These are phyloP conservation scores for Leccinum arenicola DNA, from an alignment of 768 basidiomycete genomes.

Conservation along the genomic window DNA sequence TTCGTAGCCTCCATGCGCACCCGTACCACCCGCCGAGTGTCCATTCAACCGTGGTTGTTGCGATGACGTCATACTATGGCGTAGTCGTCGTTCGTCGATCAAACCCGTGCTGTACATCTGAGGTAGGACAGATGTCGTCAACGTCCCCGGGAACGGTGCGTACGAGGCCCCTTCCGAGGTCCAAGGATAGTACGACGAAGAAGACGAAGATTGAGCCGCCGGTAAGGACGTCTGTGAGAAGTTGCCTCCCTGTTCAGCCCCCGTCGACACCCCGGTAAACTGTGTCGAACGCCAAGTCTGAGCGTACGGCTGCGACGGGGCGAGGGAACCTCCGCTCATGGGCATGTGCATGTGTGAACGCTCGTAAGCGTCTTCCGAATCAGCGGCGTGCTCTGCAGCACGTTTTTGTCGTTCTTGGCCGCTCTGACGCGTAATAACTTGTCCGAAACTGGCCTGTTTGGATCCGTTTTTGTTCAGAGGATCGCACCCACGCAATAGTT, in stretches of 20 bases:
- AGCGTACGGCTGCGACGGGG: slow-evolving; percentile 21
- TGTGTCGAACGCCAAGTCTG: slow-evolving; percentile 32
- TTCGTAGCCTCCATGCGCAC: slow-evolving; percentile 21
- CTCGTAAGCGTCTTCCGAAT: slow-evolving; percentile 34
- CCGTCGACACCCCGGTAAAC: slow-evolving; percentile 2
- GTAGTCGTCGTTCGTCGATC: slow-evolving; percentile 46
- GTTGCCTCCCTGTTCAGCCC: slow-evolving; percentile 8
- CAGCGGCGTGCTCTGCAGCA: slow-evolving; percentile 49
- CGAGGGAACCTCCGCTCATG: slow-evolving; percentile 1
- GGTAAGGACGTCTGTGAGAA: slow-evolving; percentile 10
- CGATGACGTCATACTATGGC: slow-evolving; percentile 9
- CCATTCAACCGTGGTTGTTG: slow-evolving; percentile 18
- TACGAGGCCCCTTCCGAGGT: slow-evolving; percentile 30
- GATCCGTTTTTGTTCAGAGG: slow-evolving; percentile 15
- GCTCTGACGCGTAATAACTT: slow-evolving; percentile 9
- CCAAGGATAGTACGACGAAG: slow-evolving; percentile 47
- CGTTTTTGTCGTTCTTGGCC: slow-evolving; percentile 51
- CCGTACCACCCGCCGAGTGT: slow-evolving; percentile 10
- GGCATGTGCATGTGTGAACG: slow-evolving; percentile 20
- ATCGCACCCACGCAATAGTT: slow-evolving; percentile 67
- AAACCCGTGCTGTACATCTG: slow-evolving; percentile 75
- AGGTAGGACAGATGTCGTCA: slow-evolving; percentile 73
- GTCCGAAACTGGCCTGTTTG: slow-evolving; percentile 3
- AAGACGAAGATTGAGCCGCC: slow-evolving; percentile 21
- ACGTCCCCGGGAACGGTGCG: slow-evolving; percentile 40